These are phyloP conservation scores for Pelargonium myrrhifolium DNA, from an alignment of 441 rosid species.

Conservation along the genomic window DNA sequence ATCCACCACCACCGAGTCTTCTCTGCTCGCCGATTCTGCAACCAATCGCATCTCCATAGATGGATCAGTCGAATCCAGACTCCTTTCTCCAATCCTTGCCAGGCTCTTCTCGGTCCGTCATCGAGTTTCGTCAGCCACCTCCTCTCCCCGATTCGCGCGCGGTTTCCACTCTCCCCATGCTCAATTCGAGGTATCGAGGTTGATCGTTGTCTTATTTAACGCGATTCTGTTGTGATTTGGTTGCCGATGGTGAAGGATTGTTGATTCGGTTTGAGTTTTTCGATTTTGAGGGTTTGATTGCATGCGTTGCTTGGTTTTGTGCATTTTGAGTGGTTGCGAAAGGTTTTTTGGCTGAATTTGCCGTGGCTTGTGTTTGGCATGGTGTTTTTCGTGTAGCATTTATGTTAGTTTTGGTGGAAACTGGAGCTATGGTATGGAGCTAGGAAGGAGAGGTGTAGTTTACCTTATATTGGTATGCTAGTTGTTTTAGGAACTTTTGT, in stretches of 20 bases:
- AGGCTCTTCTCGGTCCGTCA: background rate
- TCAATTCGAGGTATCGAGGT: background rate
- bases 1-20: background rate
- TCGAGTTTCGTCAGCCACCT: constrained; percentile 4
- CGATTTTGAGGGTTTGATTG: background rate
- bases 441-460: background rate
- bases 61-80: background rate
- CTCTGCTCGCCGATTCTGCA: background rate
- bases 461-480: too few relatives aligned
- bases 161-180: background rate
- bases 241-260: background rate
- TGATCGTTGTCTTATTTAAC: background rate
- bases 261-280: background rate
- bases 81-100: background rate
- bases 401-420: background rate
- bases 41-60: background rate
- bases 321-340: background rate
- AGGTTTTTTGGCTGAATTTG: background rate
- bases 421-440: background rate
- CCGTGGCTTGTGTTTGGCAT: background rate
- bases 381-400: background rate
- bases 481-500: too few relatives aligned
- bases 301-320: background rate
- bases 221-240: background rate
- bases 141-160: background rate